Percentiles rank a stretch among this genome's conserved stretches.
Evolutionary conservation across 1,284 basidiomycete species (phyloP).

Genomic region (Tilletia indica): DNA sequence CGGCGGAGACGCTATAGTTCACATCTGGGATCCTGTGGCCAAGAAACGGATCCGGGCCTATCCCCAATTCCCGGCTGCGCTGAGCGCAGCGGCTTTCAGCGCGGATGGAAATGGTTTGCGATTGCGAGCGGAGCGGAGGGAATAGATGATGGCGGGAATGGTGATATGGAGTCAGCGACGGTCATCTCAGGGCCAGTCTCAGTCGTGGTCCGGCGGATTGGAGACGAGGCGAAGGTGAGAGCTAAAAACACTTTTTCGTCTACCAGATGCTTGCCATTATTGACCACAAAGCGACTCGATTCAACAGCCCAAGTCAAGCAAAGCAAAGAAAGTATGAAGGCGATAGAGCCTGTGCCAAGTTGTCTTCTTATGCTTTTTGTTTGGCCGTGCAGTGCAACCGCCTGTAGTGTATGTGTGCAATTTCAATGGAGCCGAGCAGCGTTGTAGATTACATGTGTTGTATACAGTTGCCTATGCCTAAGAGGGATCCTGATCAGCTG

Average conservation of each 20-base stretch:
- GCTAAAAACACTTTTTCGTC: neutral
- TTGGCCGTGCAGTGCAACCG: too few relatives aligned
- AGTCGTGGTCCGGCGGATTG: neutral
- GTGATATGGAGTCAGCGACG: neutral
- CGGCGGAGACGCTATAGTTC: slow-evolving; percentile 85
- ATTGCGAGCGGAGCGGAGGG: slow-evolving; percentile 46
- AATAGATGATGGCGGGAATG: slow-evolving; percentile 23
- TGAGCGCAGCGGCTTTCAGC: slow-evolving; percentile 44
- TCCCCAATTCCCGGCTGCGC: slow-evolving; percentile 52
- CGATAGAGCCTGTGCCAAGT: neutral
- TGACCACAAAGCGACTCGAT: neutral
- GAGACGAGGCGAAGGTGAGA: slow-evolving; percentile 15
- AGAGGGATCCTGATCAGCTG: too few relatives aligned
- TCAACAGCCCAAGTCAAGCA: slow-evolving; percentile 14
- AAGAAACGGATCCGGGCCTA: slow-evolving; percentile 92
- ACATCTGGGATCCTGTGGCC: slow-evolving; percentile 93
- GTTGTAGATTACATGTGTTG: too few relatives aligned
- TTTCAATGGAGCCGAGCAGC: neutral
- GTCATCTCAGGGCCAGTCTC: neutral
- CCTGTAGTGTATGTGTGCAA: neutral
- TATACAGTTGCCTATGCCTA: neutral
- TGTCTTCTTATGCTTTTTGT: neutral
- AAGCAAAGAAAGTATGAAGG: neutral
- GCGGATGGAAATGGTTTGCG: slow-evolving; percentile 32
- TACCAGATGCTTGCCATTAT: neutral